phyloP scores from a whole-genome alignment of 225 moss, liverwort and hornwort species.

The Marchantia polymorpha region DNA sequence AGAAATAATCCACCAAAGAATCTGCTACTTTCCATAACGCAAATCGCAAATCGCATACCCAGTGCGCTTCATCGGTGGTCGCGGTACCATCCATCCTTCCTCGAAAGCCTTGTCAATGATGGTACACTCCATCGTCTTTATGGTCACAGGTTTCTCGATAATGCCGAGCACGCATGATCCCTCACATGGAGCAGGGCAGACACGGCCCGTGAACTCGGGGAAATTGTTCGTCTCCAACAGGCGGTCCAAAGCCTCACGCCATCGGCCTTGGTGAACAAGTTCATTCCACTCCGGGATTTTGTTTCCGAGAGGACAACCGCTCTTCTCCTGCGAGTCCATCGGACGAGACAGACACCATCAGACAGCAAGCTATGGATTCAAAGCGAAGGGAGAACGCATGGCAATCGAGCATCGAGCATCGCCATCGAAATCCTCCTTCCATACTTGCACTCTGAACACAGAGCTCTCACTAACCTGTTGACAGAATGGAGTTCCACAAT shows the following conservation, averaged over 20 bases:
- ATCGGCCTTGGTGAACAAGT: conserved; percentile 73
- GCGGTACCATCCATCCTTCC: conserved; percentile 84
- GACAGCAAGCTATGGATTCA: background rate
- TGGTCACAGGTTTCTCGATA: conserved; percentile 77
- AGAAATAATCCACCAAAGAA: background rate
- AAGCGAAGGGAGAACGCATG: background rate
- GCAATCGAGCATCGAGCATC: background rate
- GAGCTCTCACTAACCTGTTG: conserved; percentile 52
- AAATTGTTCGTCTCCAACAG: conserved; percentile 85
- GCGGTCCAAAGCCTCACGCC: conserved; percentile 79
- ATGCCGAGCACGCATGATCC: conserved; percentile 83
- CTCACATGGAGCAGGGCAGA: conserved; percentile 84
- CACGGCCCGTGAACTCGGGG: conserved; percentile 82
- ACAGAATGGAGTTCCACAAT: conserved; percentile 89
- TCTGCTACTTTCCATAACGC: background rate
- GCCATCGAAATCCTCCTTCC: background rate
- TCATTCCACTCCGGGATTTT: conserved; percentile 92
- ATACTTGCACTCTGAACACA: background rate
- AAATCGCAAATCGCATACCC: conserved; percentile 40
- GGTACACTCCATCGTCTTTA: conserved; percentile 83
- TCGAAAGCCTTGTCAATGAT: conserved; percentile 88
- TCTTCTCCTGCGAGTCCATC: conserved; percentile 51
- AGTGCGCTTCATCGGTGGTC: conserved; percentile 61
- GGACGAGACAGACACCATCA: background rate
- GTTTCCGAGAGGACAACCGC: conserved; percentile 78